Conservation (phyloP, 306 rosid species). For the Prunus campanulata region DNA sequence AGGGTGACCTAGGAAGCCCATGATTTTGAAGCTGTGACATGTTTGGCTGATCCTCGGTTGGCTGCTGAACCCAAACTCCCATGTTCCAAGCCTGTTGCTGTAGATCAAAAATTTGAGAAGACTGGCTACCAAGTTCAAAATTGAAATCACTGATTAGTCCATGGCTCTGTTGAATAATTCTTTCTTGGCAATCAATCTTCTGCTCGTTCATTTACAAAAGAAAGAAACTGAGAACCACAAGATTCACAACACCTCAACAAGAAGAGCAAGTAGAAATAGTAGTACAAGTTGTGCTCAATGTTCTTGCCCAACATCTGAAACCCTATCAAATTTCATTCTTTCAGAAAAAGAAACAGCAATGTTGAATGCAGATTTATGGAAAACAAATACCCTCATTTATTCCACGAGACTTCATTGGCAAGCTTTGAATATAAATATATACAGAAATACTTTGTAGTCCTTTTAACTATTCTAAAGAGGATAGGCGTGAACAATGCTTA, state of each 20-base stretch:
- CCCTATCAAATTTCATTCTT: constrained; percentile 17
- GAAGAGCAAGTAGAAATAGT: background rate
- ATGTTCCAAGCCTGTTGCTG: constrained; percentile 49
- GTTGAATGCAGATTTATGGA: constrained; percentile 26
- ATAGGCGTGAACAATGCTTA: constrained; percentile 31
- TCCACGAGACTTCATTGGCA: constrained; percentile 44
- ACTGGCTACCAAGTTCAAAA: constrained; percentile 31
- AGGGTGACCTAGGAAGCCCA: constrained; percentile 31
- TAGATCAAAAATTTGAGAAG: constrained; percentile 35
- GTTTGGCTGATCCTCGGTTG: constrained; percentile 27
- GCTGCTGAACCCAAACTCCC: constrained; percentile 42
- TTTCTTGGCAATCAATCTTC: constrained; percentile 43
- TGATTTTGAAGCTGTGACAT: constrained; percentile 31
- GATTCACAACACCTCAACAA: background rate
- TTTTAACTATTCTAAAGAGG: constrained; percentile 21
- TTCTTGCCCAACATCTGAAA: constrained; percentile 10
- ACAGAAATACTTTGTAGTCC: constrained; percentile 24
- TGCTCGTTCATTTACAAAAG: constrained; percentile 48
- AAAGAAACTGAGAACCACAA: background rate
- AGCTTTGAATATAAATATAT: constrained; percentile 50
- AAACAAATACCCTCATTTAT: constrained; percentile 16
- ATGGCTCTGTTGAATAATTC: constrained; percentile 37
- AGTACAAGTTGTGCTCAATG: constrained; percentile 13
- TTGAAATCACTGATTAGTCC: constrained; percentile 34
- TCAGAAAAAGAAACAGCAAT: background rate